phyloP scores from a whole-genome alignment of 768 basidiomycete species.

The Boletus rubescentipes region DNA sequence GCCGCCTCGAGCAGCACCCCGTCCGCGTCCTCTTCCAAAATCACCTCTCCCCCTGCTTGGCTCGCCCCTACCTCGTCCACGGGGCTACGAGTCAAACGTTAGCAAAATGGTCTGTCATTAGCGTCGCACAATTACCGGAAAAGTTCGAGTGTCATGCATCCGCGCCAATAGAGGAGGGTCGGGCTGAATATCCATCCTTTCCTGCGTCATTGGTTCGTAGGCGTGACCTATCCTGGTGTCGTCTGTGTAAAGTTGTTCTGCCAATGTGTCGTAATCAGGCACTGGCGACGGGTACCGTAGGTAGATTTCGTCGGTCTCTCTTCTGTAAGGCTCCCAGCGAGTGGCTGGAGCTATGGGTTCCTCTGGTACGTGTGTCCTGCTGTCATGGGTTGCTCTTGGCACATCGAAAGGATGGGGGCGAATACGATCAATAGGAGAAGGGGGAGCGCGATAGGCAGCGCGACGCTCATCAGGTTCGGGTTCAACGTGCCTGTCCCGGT shows the following conservation, averaged over 20 bases:
- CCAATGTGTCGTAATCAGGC: neutral
- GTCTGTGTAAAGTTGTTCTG: conserved; percentile 6
- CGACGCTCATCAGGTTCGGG: conserved; percentile 17
- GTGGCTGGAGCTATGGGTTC: neutral
- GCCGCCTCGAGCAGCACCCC: conserved; percentile 19
- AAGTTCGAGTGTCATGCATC: conserved; percentile 20
- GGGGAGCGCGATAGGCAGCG: conserved; percentile 1
- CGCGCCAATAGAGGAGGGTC: conserved; percentile 26
- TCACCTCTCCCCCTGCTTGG: conserved; percentile 21
- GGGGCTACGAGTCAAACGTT: conserved; percentile 11
- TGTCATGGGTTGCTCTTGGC: conserved; percentile 9
- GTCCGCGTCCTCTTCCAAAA: conserved; percentile 21
- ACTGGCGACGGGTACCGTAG: conserved; percentile 8
- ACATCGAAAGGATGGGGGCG: conserved; percentile 7
- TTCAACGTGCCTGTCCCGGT: conserved; percentile 11
- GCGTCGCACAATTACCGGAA: conserved; percentile 19
- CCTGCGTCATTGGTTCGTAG: conserved; percentile 15
- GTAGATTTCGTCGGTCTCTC: conserved; percentile 15
- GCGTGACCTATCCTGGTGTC: conserved; percentile 5
- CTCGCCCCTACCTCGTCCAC: conserved; percentile 24
- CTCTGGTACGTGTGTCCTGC: neutral
- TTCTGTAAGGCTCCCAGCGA: conserved; percentile 15
- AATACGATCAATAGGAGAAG: conserved; percentile 7
- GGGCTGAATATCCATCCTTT: conserved; percentile 11
- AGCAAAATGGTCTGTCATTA: neutral